Evolutionary conservation across 2,329 filamentous ascomycete species (phyloP).

Genomic region (Xylaria arbuscula): DNA sequence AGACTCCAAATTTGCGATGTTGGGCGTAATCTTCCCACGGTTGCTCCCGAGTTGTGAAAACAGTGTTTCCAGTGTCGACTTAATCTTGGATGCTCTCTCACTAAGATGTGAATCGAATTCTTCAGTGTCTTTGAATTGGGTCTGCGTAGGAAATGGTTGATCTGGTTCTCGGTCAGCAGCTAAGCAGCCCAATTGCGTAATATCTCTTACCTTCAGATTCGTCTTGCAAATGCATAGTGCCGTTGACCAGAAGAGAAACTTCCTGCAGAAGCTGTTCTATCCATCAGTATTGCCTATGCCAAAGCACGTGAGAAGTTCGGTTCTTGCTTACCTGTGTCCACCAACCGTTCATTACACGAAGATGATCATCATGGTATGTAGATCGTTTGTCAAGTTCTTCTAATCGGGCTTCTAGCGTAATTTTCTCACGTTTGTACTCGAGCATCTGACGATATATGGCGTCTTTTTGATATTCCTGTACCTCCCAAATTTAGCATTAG

Average conservation of each 20-base stretch:
- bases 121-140: slow-evolving; percentile 71
- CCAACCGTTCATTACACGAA: slow-evolving; percentile 92
- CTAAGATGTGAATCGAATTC: slow-evolving; percentile 86
- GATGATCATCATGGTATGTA: slow-evolving; percentile 89
- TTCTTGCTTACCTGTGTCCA: slow-evolving; percentile 80
- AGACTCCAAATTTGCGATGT: slow-evolving; percentile 77
- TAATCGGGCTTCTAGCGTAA: slow-evolving; percentile 81
- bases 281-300: slow-evolving; percentile 17
- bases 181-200: slow-evolving; percentile 5
- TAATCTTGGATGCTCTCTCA: slow-evolving; percentile 79
- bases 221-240: slow-evolving; percentile 57
- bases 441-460: slow-evolving; percentile 98
- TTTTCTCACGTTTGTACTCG: slow-evolving; percentile 93
- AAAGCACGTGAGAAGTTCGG: neutral
- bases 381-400: slow-evolving; percentile 82
- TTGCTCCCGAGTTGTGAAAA: slow-evolving; percentile 66
- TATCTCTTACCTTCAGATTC: slow-evolving; percentile 55
- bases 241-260: slow-evolving; percentile 68
- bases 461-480: slow-evolving; percentile 90
- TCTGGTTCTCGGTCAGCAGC: slow-evolving; percentile 55
- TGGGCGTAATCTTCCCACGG: slow-evolving; percentile 69
- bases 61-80: slow-evolving; percentile 76
- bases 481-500: slow-evolving; percentile 53
- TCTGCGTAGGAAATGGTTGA: slow-evolving; percentile 66
- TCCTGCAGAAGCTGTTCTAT: slow-evolving; percentile 69